Evolutionary conservation across 1,284 basidiomycete species (phyloP).

Genomic region (Melampsora larici-populina): DNA sequence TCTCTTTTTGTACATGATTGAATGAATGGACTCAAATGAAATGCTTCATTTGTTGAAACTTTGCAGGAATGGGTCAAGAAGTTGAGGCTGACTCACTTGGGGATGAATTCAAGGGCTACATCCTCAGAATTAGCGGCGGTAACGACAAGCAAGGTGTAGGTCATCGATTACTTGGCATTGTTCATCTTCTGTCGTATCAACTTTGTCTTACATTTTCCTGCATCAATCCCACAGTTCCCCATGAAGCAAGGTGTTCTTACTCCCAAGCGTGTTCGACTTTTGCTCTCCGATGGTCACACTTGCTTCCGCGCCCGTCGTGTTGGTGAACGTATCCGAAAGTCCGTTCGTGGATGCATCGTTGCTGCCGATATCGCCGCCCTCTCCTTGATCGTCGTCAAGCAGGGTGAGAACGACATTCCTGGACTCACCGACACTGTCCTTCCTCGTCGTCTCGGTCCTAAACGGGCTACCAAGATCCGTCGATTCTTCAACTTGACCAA

Average conservation of each 20-base stretch:
- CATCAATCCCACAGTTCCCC: conserved; percentile 67
- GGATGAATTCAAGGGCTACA: conserved; percentile 95
- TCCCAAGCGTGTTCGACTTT: conserved; percentile 87
- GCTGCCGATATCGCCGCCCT: conserved; percentile 94
- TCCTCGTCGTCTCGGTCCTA: conserved; percentile 92
- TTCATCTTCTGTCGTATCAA: background rate
- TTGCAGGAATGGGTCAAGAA: conserved; percentile 79
- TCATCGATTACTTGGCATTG: background rate
- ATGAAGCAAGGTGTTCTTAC: conserved; percentile 99
- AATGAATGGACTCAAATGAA: background rate
- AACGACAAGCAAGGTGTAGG: conserved; percentile 67
- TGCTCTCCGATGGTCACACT: conserved; percentile 91
- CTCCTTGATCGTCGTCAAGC: conserved; percentile 91
- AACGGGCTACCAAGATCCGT: conserved; percentile 90
- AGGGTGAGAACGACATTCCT: conserved; percentile 86
- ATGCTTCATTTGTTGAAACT: background rate
- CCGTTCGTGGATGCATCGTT: conserved; percentile 92
- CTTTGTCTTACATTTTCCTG: background rate
- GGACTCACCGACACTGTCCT: conserved; percentile 89
- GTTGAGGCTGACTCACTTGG: conserved; percentile 85
- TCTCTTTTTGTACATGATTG: background rate
- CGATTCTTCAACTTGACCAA: conserved; percentile 97
- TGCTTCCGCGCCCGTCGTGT: conserved; percentile 91
- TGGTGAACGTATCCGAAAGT: conserved; percentile 98
- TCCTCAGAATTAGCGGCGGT: conserved; percentile 93